Percentiles rank a stretch among this genome's conserved stretches.
phyloP scores from a whole-genome alignment of 768 basidiomycete genomes.

The Boletus subparvulus region DNA sequence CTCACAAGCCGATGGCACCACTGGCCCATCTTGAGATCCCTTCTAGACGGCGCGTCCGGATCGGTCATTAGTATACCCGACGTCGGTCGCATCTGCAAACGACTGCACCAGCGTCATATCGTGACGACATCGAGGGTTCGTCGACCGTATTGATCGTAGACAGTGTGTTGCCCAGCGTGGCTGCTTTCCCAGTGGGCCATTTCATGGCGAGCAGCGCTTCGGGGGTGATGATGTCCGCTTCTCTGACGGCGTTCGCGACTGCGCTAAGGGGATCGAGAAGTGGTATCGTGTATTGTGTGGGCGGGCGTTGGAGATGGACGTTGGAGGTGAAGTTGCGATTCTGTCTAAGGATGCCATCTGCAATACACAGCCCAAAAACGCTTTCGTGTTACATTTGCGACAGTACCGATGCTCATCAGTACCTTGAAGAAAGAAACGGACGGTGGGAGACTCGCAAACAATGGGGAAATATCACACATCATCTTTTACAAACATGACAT shows the following conservation, averaged over 20 bases:
- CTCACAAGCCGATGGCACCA: constrained; percentile 61
- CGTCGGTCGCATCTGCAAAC: constrained; percentile 46
- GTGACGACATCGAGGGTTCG: constrained; percentile 50
- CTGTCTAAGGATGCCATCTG: not conserved
- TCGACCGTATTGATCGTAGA: constrained; percentile 40
- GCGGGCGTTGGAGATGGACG: not conserved
- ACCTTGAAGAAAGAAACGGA: not conserved
- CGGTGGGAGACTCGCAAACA: not conserved
- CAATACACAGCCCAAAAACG: constrained; percentile 3
- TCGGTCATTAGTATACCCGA: constrained; percentile 62
- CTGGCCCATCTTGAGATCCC: constrained; percentile 47
- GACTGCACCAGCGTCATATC: constrained; percentile 45
- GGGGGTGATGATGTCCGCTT: constrained; percentile 28
- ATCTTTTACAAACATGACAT: not conserved
- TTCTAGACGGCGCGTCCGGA: constrained; percentile 56
- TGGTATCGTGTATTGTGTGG: constrained; percentile 15
- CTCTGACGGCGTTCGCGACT: constrained; percentile 13
- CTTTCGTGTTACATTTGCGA: not conserved
- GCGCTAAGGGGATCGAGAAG: constrained; percentile 28
- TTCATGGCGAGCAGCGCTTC: constrained; percentile 28
- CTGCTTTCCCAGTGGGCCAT: constrained; percentile 33
- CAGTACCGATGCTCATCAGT: not conserved
- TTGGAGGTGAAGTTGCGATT: not conserved
- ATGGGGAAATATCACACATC: no score
- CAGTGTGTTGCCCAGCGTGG: constrained; percentile 39